Base-by-base conservation (phyloP, 164 flowering plant species). In the Magnolia kwangsiensis region DNA sequence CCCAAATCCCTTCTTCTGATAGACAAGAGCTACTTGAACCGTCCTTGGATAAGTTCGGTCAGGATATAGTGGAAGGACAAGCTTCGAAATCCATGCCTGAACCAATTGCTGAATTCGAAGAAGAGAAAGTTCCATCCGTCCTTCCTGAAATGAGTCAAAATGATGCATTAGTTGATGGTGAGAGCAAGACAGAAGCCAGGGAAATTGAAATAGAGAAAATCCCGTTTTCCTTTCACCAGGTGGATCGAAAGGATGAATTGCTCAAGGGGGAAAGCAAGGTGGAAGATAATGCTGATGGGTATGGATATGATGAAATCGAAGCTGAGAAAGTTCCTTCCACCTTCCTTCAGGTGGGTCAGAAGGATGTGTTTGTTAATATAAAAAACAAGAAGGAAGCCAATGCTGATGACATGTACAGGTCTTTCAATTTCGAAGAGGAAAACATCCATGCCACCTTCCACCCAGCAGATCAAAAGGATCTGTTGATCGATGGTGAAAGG, bases 281-380 rank as follows among this genome's bases (percentile, higher is more conserved):
- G 51, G 87, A 83, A 68, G 81, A 72, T 71, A 78, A 78, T 72
- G 67, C 63, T 1, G 84, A 82, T 79, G 89, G 85, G 74, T 83
- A 80, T 20, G 79, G 70, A 51, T 89, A 91, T 78, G 98, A 92
- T 78, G 83, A 70, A n/a, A 29, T 31, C 37, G 63, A 58, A 76
- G 2, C 8, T 13, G 45, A 55, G 45, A 72, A 59, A 55, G 7
- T 58, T 58, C 66, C 6, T 16, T 58, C 50, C 65, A 14, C 23
- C 31, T 20, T 24, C 65, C 19, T 4, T 18, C 64, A 72, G 24
- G 24, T 29, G 20, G 65, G 51, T 24, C 74, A 14, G 55, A 55
- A 29, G 64, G 74, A 23, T 72, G 14, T 29, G 7, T 58, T 58
- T 61, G 45, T 72, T 27, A 20, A 58, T 27, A 24, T 9, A 6